Evolutionary conservation across 129 eudicot genomes (phyloP).

Genomic region (Apium graveolens): DNA sequence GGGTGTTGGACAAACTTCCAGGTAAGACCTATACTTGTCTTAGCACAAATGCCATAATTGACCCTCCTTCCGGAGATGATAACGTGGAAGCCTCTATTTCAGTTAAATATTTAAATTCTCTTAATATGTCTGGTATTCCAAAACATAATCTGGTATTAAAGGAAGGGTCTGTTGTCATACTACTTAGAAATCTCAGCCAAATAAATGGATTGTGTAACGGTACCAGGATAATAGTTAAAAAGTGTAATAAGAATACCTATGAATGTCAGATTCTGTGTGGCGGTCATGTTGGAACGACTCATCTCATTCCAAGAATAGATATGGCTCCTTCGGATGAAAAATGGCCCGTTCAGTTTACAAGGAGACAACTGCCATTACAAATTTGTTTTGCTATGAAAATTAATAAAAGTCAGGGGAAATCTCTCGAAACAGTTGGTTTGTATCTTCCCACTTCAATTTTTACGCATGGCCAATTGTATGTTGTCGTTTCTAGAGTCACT

Average conservation of each 20-base stretch:
- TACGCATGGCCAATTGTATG: not conserved
- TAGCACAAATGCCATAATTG: not conserved
- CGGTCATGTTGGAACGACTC: not conserved
- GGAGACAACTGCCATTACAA: not conserved
- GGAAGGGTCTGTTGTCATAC: not conserved
- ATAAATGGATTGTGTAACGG: not conserved
- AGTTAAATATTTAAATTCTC: not conserved
- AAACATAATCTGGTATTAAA: no score
- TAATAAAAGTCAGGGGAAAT: not conserved
- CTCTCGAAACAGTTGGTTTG: not conserved
- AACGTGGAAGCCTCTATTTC: not conserved
- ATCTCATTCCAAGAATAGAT: not conserved
- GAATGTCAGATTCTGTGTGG: not conserved
- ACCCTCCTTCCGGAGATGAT: not conserved
- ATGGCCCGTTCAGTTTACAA: not conserved
- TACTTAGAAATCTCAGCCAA: not conserved
- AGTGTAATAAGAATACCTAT: not conserved
- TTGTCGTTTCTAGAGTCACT: no score
- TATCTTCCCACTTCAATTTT: not conserved
- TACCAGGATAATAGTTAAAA: not conserved
- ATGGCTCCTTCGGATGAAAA: not conserved
- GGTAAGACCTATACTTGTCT: not conserved
- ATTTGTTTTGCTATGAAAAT: not conserved
- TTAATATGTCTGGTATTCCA: not conserved
- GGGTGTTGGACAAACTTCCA: not conserved